Evolutionary conservation across 495 filamentous ascomycete species (phyloP), one percentile per base, ranked within the genome.

Genomic region (Tirmania nivea): DNA sequence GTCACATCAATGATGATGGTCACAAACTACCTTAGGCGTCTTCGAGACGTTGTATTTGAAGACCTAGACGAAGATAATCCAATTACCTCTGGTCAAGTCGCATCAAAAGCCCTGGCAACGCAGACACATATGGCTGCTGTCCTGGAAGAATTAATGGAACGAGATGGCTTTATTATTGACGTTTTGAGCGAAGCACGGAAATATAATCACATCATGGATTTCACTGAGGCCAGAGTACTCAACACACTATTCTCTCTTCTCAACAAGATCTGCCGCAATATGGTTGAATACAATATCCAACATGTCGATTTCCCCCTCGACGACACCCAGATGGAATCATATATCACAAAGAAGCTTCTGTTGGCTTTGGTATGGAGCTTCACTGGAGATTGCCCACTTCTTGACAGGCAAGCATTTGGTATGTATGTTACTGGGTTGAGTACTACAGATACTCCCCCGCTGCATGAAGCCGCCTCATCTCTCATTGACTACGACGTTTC

Each of bases 121-220:
- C 88, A 96, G 64, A 70, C 71, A 42, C 78, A 82, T 55, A 78
- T 85, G 53, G 85, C 88, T 3, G 77, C 81, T 52, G 69, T 92
- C 42, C 73, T 99, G 19, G 72, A 83, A 58, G 75, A 79, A 34
- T 78, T 83, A 55, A 69, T 96, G 34, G 81, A 76, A 6, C 78
- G 73, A 12, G 84, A 92, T 60, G 73, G 81, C 53, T 84, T 96
- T 56, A 75, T 95, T 47, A 63, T 75, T 42, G 78, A 79, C 49
- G 80, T 82, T n/a, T 72, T 99, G 1, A 70, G 76, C 25, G 73
- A 85, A 63, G 83, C 87, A 14, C 75, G 77, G 57, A 73, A 74
- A 17, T 89, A 80, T 70, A 84, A 81, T 55, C 90, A 99, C 62
- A 95, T 99, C 67, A 99, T 99, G 90, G 85, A 95, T 58, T 96